These are phyloP conservation scores for Clonostachys byssicola DNA, from an alignment of 2,329 filamentous ascomycete species.

Conservation along the genomic window DNA sequence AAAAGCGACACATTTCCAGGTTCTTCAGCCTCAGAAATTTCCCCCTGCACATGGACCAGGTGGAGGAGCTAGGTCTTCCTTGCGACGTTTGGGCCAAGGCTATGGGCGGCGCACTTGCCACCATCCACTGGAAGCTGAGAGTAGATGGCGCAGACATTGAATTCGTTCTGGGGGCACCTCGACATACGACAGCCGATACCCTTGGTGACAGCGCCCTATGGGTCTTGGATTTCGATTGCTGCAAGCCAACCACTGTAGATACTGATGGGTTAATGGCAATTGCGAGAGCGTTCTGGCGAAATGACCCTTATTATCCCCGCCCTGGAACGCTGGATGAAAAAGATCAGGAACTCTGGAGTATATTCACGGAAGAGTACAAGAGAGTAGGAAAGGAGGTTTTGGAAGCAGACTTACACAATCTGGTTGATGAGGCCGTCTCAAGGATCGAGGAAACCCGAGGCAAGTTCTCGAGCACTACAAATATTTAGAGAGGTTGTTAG, in stretches of 20 bases:
- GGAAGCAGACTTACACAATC: too few species aligned
- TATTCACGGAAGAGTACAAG: constrained; percentile 8
- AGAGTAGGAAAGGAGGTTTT: not conserved
- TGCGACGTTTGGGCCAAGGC: constrained; percentile 25
- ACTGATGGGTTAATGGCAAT: constrained; percentile 31
- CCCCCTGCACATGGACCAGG: constrained; percentile 42
- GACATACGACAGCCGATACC: not conserved
- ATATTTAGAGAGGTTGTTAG: too few species aligned
- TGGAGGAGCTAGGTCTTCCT: constrained; percentile 33
- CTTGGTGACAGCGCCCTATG: constrained; percentile 31
- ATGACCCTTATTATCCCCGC: constrained; percentile 47
- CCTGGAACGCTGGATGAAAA: constrained; percentile 12
- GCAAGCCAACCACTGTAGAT: constrained; percentile 25
- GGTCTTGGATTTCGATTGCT: constrained; percentile 44
- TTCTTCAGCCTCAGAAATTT: constrained; percentile 42
- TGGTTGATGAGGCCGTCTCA: too few species aligned
- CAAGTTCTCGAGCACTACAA: too few species aligned
- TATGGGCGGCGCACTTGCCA: constrained; percentile 45
- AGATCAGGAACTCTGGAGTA: constrained; percentile 12
- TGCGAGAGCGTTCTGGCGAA: constrained; percentile 36
- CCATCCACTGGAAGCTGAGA: constrained; percentile 40
- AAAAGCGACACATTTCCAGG: not conserved
- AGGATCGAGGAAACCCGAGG: too few species aligned
- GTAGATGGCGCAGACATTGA: constrained; percentile 51
- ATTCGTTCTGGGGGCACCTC: constrained; percentile 39